phyloP scores from a whole-genome alignment of 2,329 filamentous ascomycete genomes.

The Trichoderma guizhouense region DNA sequence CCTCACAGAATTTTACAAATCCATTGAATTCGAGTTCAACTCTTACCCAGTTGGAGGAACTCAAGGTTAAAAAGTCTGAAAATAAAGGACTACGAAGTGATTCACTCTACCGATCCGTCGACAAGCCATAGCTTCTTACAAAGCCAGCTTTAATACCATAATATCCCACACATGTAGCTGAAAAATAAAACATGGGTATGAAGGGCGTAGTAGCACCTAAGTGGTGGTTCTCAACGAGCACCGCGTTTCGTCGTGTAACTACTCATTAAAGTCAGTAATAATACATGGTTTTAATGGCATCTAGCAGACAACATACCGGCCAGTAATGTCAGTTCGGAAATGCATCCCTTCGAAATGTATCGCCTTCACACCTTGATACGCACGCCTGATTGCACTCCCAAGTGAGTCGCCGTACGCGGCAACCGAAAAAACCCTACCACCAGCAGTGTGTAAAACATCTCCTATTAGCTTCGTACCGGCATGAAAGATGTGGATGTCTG shows the following conservation, averaged over 20 bases:
- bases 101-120: too few species aligned
- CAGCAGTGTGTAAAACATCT: background rate
- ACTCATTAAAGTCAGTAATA: background rate
- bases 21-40: too few species aligned
- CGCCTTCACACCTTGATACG: background rate
- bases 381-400: background rate
- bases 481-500: background rate
- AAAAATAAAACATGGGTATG: too few species aligned
- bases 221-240: background rate
- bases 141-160: too few species aligned
- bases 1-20: too few species aligned
- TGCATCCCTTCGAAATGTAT: background rate
- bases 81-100: too few species aligned
- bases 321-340: background rate
- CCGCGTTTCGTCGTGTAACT: background rate
- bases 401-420: background rate
- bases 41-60: too few species aligned
- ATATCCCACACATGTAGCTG: too few species aligned
- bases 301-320: background rate
- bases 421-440: background rate
- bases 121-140: too few species aligned
- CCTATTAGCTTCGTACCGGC: background rate
- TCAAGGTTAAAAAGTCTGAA: too few species aligned
- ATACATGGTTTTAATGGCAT: background rate
- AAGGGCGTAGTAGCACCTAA: too few species aligned